Conservation (phyloP, 2,329 filamentous ascomycete genomes). For the Pyricularia sp. region DNA sequence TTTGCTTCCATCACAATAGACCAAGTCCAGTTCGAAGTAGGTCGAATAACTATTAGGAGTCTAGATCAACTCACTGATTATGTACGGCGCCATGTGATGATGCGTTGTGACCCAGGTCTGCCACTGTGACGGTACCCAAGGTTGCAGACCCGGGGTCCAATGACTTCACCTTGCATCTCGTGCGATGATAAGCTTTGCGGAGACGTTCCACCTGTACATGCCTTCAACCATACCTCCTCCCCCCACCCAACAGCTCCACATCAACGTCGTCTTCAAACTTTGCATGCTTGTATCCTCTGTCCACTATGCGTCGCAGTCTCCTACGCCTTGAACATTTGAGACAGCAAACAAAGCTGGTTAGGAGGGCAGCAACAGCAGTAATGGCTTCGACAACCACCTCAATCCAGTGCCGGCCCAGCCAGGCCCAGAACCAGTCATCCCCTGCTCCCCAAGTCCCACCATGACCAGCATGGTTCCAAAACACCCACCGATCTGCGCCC, state of each 20-base stretch:
- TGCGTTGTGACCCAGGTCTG: no score
- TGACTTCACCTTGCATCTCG: no score
- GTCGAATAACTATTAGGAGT: no score
- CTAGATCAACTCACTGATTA: no score
- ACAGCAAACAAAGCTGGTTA: neutral
- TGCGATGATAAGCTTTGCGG: no score
- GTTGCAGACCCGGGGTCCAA: no score
- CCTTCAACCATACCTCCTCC: neutral
- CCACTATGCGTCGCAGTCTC: neutral
- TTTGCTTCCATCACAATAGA: no score
- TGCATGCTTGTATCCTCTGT: neutral
- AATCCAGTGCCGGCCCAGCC: conserved; percentile 14
- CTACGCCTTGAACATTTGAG: neutral
- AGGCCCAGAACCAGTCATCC: conserved; percentile 15
- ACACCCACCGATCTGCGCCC: conserved; percentile 13
- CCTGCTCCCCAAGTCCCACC: conserved; percentile 17
- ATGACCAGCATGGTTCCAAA: conserved; percentile 14
- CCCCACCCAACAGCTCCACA: neutral
- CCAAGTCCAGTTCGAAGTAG: no score
- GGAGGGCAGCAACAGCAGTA: neutral
- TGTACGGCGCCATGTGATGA: no score
- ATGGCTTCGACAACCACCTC: neutral
- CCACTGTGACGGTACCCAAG: no score
- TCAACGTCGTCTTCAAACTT: neutral
- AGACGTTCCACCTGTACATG: no score